Evolutionary conservation across 1,284 basidiomycete species (phyloP).

Genomic region (Rhodotorula sp.): DNA sequence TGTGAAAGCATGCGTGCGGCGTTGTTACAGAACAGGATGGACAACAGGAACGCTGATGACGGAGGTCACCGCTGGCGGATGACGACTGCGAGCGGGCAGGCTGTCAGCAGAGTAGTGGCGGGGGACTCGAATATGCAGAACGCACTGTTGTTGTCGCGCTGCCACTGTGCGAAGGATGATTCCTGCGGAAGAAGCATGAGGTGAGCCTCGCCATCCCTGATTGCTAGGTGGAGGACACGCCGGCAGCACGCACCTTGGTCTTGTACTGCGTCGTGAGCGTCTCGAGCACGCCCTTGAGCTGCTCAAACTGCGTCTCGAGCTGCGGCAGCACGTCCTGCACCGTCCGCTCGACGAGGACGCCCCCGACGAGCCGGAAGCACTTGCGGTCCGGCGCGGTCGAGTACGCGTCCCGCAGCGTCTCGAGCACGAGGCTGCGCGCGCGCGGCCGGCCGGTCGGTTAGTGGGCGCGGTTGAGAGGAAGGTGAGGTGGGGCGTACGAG

Average conservation of each 20-base stretch:
- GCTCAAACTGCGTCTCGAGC: constrained; percentile 78
- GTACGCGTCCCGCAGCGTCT: constrained; percentile 77
- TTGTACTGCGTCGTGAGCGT: constrained; percentile 82
- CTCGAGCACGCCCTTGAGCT: constrained; percentile 78
- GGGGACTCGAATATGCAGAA: too few species aligned
- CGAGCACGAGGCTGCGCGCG: constrained; percentile 73
- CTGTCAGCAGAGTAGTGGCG: not conserved
- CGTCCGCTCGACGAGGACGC: constrained; percentile 91
- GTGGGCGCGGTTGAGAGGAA: not conserved
- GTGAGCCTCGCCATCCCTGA: too few species aligned
- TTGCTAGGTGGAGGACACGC: not conserved
- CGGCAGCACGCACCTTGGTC: constrained; percentile 58
- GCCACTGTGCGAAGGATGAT: constrained; percentile 32
- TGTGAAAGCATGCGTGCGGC: not conserved
- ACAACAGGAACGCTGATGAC: not conserved
- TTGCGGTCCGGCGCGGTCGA: constrained; percentile 80
- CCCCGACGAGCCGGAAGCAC: constrained; percentile 96
- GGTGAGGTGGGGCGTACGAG: constrained; percentile 39
- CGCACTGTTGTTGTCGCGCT: constrained; percentile 39
- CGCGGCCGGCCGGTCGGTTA: not conserved
- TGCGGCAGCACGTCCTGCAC: constrained; percentile 93
- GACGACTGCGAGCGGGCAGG: not conserved
- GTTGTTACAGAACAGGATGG: constrained; percentile 1
- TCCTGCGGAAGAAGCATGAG: constrained; percentile 11
- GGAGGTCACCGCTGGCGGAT: constrained; percentile 6